phyloP scores from a whole-genome alignment of 2,329 filamentous ascomycete genomes.

The Penicillium corylophilum region DNA sequence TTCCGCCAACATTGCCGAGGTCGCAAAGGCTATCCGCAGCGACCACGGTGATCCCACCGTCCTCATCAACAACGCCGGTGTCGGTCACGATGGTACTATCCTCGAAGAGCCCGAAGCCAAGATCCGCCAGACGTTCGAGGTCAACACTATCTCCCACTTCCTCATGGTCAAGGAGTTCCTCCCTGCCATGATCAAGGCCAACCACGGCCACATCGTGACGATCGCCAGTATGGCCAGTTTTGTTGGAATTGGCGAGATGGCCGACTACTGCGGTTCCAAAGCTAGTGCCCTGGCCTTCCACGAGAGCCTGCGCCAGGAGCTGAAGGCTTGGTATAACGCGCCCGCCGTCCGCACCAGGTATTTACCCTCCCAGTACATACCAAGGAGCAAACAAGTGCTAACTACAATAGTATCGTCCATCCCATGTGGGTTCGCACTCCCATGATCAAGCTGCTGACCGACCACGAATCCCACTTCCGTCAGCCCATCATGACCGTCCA shows the following conservation, averaged over 20 bases:
- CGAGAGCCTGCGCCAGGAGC: conserved; percentile 46
- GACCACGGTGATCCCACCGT: conserved; percentile 47
- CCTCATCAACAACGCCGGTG: conserved; percentile 53
- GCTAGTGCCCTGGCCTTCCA: conserved; percentile 55
- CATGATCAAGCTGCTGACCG: conserved; percentile 42
- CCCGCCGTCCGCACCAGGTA: conserved; percentile 41
- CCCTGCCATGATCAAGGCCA: conserved; percentile 50
- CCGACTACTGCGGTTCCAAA: conserved; percentile 55
- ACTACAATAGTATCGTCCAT: conserved; percentile 30
- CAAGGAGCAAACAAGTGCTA: background rate
- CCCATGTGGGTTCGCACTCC: conserved; percentile 51
- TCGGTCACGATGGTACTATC: conserved; percentile 49
- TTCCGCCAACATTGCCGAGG: conserved; percentile 29
- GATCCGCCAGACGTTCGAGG: conserved; percentile 51
- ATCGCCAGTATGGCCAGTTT: conserved; percentile 56
- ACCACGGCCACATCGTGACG: conserved; percentile 58
- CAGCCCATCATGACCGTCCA: conserved; percentile 39
- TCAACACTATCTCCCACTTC: conserved; percentile 55
- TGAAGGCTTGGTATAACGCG: conserved; percentile 37
- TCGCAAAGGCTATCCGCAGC: conserved; percentile 40
- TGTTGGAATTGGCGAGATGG: conserved; percentile 48
- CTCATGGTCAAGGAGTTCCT: conserved; percentile 53
- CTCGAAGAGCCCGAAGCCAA: conserved; percentile 46
- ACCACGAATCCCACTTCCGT: conserved; percentile 30
- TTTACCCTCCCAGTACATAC: background rate